Base-by-base conservation (phyloP, 2,329 filamentous ascomycete genomes). In the Ramularia collo-cygni region DNA sequence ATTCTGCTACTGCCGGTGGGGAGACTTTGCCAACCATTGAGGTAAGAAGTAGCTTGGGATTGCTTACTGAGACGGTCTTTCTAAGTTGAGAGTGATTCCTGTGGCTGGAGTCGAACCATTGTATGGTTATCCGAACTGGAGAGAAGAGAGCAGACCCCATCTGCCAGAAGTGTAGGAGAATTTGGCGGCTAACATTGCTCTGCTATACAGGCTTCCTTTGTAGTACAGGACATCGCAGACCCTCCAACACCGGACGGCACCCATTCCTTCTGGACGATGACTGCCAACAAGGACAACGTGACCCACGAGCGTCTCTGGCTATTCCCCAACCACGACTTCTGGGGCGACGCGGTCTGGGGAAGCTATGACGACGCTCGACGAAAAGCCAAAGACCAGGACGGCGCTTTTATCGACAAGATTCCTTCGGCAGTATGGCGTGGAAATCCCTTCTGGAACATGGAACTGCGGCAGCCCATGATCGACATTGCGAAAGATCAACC, bases 401-500 rank as follows among this genome's bases (percentile, higher is more conserved):
- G 9, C 1, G 35, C 31, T 7, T 39, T 53, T 8, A 16, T 24
- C 8, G 38, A 49, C 7, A 56, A 57, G 40, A 51, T 47, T 13
- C 50, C 42, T 5, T 44, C 53, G 31, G 42, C 43, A 2, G 44
- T 57, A 4, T 57, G 55, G 54, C 50, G 55, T 1, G 55, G 54
- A 5, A 50, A 47, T 1, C 44, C 52, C 12, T 47, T 51, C 28
- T 44, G 55, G n/a, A 49, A 50, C 24, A 31, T 37, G 8, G 44
- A 43, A n/a, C 46, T 59, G 3, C 50, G 59, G 7, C 40, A 58
- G 9, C 42, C 51, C 8, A 45, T 66, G 10, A 15, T 66, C 1
- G 39, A 53, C 8, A 36, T 40, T 2, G 54, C 56, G 1, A 32
- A 49, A 3, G 57, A 47, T 3, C 58, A 62, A 36, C 16, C 43